A percentile compares a stretch with the other conserved stretches of the same genome.
phyloP scores from a whole-genome alignment of 371 early-diverging fungal species.

The Actinomucor elegans region DNA sequence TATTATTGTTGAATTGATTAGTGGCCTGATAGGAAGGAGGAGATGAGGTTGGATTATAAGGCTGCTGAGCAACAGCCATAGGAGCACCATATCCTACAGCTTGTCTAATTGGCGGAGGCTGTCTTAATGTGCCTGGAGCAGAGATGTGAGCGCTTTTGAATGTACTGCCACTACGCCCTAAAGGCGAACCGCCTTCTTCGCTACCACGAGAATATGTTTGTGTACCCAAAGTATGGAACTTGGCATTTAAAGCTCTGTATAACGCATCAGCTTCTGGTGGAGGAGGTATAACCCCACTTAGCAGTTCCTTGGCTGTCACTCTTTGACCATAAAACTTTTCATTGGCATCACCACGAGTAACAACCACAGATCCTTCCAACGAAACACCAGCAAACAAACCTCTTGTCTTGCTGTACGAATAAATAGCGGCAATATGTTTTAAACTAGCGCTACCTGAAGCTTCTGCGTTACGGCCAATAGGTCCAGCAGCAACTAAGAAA shows the following conservation, averaged over 20 bases:
- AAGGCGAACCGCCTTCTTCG: slow-evolving; percentile 8
- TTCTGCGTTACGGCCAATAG: slow-evolving; percentile 94
- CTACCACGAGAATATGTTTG: slow-evolving; percentile 14
- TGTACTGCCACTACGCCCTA: slow-evolving; percentile 7
- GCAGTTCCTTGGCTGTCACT: slow-evolving; percentile 80
- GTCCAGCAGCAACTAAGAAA: slow-evolving; percentile 84
- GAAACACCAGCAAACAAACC: slow-evolving; percentile 96
- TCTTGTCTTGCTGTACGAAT: slow-evolving; percentile 86
- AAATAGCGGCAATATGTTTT: slow-evolving; percentile 85
- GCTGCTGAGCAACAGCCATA: slow-evolving; percentile 3
- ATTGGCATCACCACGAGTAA: slow-evolving; percentile 93
- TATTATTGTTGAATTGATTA: not conserved
- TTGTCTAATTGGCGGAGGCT: slow-evolving; percentile 30
- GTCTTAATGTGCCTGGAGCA: slow-evolving; percentile 29
- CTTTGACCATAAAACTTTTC: slow-evolving; percentile 83
- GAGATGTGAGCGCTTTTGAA: slow-evolving; percentile 29
- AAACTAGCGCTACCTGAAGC: slow-evolving; percentile 78
- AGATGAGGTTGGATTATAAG: not conserved
- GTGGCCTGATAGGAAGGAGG: not conserved
- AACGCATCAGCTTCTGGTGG: slow-evolving; percentile 86
- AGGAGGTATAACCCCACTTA: slow-evolving; percentile 74
- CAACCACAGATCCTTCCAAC: slow-evolving; percentile 90
- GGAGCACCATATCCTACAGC: slow-evolving; percentile 19
- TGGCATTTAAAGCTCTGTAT: slow-evolving; percentile 74
- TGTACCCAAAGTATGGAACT: slow-evolving; percentile 16